Percentiles rank a stretch among this genome's conserved stretches.
Evolutionary conservation across 2,329 filamentous ascomycete genomes (phyloP).

Genomic region (Aspergillus phoenicis): DNA sequence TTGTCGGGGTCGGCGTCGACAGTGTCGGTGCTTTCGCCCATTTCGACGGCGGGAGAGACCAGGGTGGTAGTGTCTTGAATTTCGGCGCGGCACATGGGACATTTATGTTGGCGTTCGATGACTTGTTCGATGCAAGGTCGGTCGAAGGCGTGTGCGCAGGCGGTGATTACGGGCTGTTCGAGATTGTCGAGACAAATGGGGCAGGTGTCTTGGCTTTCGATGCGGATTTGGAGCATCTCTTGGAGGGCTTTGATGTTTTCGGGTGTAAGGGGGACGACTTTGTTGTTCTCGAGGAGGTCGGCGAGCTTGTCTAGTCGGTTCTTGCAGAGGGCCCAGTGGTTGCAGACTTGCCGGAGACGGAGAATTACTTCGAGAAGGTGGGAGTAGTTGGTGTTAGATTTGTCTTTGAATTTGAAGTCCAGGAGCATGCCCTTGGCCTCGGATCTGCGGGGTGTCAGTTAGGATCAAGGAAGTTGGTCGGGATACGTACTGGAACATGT

Average conservation of each 20-base stretch:
- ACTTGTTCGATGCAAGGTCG: slow-evolving; percentile 71
- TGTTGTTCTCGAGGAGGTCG: slow-evolving; percentile 66
- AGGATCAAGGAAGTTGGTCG: background rate
- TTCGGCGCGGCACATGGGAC: slow-evolving; percentile 78
- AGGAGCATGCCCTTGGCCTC: slow-evolving; percentile 74
- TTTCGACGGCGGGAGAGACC: slow-evolving; percentile 65
- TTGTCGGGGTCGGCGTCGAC: slow-evolving; percentile 62
- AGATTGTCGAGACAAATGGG: slow-evolving; percentile 76
- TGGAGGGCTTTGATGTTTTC: slow-evolving; percentile 74
- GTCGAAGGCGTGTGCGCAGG: slow-evolving; percentile 82
- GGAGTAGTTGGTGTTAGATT: slow-evolving; percentile 63
- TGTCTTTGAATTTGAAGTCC: slow-evolving; percentile 56
- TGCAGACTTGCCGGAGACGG: slow-evolving; percentile 81
- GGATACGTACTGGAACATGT: slow-evolving; percentile 64
- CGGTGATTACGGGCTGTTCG: slow-evolving; percentile 75
- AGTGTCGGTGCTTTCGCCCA: slow-evolving; percentile 52
- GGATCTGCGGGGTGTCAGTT: slow-evolving; percentile 47
- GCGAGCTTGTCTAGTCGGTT: slow-evolving; percentile 74
- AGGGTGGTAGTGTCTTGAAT: slow-evolving; percentile 64
- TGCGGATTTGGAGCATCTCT: slow-evolving; percentile 71
- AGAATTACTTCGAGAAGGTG: slow-evolving; percentile 79
- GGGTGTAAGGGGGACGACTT: slow-evolving; percentile 68
- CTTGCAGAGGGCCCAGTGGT: slow-evolving; percentile 83
- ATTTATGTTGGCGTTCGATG: slow-evolving; percentile 75
- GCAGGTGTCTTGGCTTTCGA: slow-evolving; percentile 82